Evolutionary conservation across 75 land plant species (phyloP).

Genomic region (Picea sitchensis): DNA sequence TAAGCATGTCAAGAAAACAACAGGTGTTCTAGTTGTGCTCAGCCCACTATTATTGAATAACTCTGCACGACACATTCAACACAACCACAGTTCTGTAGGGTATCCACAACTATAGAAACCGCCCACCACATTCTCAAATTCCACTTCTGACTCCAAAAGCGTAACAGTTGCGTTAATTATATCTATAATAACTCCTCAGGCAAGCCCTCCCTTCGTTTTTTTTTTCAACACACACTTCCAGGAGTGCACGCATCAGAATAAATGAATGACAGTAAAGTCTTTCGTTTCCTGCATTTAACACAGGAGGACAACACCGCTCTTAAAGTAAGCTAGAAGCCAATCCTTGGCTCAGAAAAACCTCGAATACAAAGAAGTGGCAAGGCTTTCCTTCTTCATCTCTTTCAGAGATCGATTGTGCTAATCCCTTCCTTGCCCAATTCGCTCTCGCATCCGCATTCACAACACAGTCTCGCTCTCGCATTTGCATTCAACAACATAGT

Average conservation of each 20-base stretch:
- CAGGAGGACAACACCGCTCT: neutral
- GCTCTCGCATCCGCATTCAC: neutral
- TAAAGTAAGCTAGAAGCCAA: neutral
- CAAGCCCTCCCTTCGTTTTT: neutral
- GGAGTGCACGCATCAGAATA: no score
- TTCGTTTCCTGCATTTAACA: neutral
- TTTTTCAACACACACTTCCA: no score
- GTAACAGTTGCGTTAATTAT: neutral
- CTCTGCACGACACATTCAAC: slow-evolving; percentile 10
- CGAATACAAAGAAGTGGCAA: neutral
- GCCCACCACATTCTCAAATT: slow-evolving; percentile 4
- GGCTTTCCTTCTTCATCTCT: no score
- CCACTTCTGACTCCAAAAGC: neutral
- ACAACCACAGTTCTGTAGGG: slow-evolving; percentile 6
- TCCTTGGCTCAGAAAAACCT: no score
- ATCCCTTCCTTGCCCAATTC: no score
- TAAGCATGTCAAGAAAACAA: neutral
- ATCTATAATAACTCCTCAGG: neutral
- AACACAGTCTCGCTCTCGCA: no score
- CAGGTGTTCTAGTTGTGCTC: neutral
- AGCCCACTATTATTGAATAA: neutral
- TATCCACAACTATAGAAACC: neutral
- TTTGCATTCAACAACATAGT: neutral
- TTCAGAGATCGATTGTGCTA: no score
- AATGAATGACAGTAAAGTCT: no score